phyloP scores from a whole-genome alignment of 179 eudicot genomes.

The Heliamphora pulchella region DNA sequence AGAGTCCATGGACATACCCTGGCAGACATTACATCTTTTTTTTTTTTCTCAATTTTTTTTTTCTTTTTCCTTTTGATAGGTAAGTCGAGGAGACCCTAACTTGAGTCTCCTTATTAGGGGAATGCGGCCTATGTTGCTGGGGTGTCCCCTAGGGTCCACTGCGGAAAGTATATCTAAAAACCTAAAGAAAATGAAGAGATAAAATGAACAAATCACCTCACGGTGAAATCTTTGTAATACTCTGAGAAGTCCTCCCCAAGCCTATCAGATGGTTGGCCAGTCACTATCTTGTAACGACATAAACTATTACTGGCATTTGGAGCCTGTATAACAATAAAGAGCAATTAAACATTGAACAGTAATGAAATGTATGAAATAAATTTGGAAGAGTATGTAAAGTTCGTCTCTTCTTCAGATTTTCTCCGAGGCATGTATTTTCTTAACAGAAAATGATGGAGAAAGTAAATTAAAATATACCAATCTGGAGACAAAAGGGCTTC shows the following conservation, averaged over 20 bases:
- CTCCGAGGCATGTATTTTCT: slow-evolving; percentile 87
- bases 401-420: slow-evolving; percentile 80
- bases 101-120: background rate
- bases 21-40: slow-evolving; percentile 4
- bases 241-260: slow-evolving; percentile 96
- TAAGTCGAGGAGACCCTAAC: background rate
- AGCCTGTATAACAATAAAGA: slow-evolving; percentile 35
- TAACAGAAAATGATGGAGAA: slow-evolving; percentile 4
- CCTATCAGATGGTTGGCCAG: slow-evolving; percentile 98
- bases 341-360: slow-evolving; percentile 12
- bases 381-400: slow-evolving; percentile 74
- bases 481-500: background rate
- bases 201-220: slow-evolving; percentile 38
- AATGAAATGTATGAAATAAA: background rate
- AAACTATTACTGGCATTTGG: slow-evolving; percentile 91
- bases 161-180: background rate
- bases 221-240: slow-evolving; percentile 64
- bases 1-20: background rate
- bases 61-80: background rate
- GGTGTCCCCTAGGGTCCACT: background rate
- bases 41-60: background rate
- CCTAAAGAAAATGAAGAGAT: background rate
- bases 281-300: slow-evolving; percentile 89
- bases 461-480: background rate
- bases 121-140: background rate